Percentiles rank a stretch among this genome's conserved stretches.
These are phyloP conservation scores for Cunninghamia lanceolata DNA, from an alignment of 75 land plant genomes.

Conservation along the genomic window DNA sequence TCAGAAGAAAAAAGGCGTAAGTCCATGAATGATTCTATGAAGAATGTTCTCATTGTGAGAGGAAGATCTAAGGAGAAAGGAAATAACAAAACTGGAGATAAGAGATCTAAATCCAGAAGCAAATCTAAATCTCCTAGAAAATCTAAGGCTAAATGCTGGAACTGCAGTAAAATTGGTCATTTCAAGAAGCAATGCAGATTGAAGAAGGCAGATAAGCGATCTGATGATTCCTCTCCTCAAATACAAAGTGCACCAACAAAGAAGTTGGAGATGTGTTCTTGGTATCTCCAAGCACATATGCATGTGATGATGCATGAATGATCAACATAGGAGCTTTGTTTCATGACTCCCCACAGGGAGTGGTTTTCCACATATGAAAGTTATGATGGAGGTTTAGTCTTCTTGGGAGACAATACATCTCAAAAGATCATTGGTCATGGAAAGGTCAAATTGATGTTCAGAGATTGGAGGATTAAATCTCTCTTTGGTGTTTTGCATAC, in stretches of 20 bases:
- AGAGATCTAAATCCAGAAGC: no score
- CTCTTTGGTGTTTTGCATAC: background rate
- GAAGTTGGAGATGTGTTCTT: background rate
- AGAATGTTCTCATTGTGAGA: no score
- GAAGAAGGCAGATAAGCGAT: background rate
- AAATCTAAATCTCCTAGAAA: no score
- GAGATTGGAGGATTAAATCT: background rate
- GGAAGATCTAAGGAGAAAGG: no score
- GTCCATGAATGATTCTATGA: no score
- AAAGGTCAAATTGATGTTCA: background rate
- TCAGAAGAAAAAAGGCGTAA: no score
- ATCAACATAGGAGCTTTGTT: background rate
- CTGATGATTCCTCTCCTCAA: background rate
- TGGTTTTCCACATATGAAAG: background rate
- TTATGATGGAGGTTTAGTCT: background rate
- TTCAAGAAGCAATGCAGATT: no score
- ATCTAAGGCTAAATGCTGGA: no score
- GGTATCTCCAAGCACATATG: background rate
- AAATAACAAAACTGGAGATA: no score
- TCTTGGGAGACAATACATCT: no score
- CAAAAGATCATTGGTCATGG: background rate
- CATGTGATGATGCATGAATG: background rate
- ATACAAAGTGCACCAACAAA: background rate
- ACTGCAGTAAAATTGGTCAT: no score
- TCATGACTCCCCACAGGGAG: background rate